A percentile compares a stretch with the other conserved stretches of the same genome.
phyloP scores from a whole-genome alignment of 768 basidiomycete species.

The Suillus variegatus region DNA sequence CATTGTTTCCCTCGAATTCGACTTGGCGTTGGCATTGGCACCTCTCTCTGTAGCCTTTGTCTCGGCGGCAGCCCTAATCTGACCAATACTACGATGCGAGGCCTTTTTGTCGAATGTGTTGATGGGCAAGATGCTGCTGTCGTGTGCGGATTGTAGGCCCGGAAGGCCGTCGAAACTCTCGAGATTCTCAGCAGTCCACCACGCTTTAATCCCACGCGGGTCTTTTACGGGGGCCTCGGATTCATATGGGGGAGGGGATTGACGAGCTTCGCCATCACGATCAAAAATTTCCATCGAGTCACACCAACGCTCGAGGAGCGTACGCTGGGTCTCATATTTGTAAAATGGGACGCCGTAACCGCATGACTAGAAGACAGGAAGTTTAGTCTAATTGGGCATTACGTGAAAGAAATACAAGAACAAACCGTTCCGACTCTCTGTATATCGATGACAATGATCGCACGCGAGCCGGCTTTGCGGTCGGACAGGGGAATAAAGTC shows the following conservation, averaged over 20 bases:
- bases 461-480: slow-evolving; percentile 58
- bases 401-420: neutral
- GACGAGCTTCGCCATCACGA: slow-evolving; percentile 11
- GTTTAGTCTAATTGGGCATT: neutral
- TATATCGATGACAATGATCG: slow-evolving; percentile 61
- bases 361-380: slow-evolving; percentile 49
- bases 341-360: slow-evolving; percentile 67
- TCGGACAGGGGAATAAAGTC: slow-evolving; percentile 44
- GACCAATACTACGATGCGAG: slow-evolving; percentile 1
- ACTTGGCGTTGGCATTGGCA: neutral
- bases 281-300: slow-evolving; percentile 47
- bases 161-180: slow-evolving; percentile 60
- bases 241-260: slow-evolving; percentile 8
- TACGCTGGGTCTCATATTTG: slow-evolving; percentile 56
- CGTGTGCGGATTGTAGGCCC: slow-evolving; percentile 39
- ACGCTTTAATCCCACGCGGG: slow-evolving; percentile 49
- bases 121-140: slow-evolving; percentile 15
- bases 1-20: neutral
- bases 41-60: slow-evolving; percentile 2
- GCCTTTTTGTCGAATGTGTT: slow-evolving; percentile 24
- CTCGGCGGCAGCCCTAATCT: neutral
- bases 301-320: slow-evolving; percentile 48
- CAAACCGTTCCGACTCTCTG: slow-evolving; percentile 55
- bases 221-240: slow-evolving; percentile 15
- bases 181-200: slow-evolving; percentile 54